Evolutionary conservation across 2,329 filamentous ascomycete species (phyloP).

Genomic region (Fusarium sp.): DNA sequence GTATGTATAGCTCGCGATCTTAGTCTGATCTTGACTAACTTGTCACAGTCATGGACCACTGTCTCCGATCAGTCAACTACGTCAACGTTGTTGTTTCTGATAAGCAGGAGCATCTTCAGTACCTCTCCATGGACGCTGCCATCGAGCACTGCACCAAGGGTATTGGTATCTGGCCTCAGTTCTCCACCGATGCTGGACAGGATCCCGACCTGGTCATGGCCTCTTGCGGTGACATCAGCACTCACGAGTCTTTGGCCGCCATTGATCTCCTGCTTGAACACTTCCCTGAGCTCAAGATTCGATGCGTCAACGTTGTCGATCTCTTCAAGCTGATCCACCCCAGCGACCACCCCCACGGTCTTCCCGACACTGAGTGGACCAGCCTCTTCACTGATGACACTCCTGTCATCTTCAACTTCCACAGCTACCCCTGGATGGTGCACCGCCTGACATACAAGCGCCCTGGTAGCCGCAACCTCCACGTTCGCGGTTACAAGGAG

Average conservation of each 20-base stretch:
- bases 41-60: conserved; percentile 72
- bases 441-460: conserved; percentile 81
- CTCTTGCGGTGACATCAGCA: conserved; percentile 77
- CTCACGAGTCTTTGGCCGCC: conserved; percentile 77
- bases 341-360: conserved; percentile 76
- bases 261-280: conserved; percentile 77
- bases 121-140: conserved; percentile 76
- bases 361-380: conserved; percentile 71
- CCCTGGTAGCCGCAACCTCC: conserved; percentile 71
- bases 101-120: conserved; percentile 82
- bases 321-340: conserved; percentile 81
- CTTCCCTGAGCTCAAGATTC: conserved; percentile 77
- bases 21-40: conserved; percentile 19
- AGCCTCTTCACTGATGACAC: conserved; percentile 76
- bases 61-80: conserved; percentile 77
- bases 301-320: conserved; percentile 83
- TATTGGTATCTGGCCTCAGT: conserved; percentile 80
- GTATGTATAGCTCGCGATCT: conserved; percentile 34
- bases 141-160: conserved; percentile 82
- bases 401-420: conserved; percentile 85
- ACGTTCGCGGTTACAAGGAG: conserved; percentile 82
- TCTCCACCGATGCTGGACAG: conserved; percentile 72
- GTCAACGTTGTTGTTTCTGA: conserved; percentile 84
- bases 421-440: conserved; percentile 83
- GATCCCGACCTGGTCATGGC: conserved; percentile 82